phyloP scores from a whole-genome alignment of 1,139 yeast species.

The Groenewaldozyma sp. region DNA sequence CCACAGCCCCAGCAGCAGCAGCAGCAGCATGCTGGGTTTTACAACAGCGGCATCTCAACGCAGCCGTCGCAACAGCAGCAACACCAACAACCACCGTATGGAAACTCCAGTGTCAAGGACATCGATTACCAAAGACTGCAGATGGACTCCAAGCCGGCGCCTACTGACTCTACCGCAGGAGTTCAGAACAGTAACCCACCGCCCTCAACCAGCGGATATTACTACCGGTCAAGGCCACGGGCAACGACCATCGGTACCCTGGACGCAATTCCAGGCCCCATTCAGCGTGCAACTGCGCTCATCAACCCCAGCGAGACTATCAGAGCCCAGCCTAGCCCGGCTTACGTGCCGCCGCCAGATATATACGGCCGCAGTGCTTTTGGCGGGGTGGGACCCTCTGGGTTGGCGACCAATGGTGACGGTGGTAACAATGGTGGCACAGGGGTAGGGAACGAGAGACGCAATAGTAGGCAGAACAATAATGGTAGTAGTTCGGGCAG shows the following conservation, averaged over 20 bases:
- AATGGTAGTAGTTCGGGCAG: no score
- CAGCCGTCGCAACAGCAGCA: constrained; percentile 1
- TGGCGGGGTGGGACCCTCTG: no score
- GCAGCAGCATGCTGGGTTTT: background rate
- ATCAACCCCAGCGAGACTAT: constrained; percentile 32
- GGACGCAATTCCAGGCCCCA: constrained; percentile 33
- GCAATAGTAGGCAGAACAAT: no score
- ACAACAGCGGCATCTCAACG: background rate
- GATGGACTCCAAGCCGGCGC: no score
- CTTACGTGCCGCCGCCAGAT: constrained; percentile 35
- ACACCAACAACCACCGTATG: constrained; percentile 3
- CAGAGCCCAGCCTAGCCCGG: constrained; percentile 34
- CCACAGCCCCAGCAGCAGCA: background rate
- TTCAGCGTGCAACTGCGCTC: constrained; percentile 35
- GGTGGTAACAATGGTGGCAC: constrained; percentile 6
- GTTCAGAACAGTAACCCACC: no score
- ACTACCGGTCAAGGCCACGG: constrained; percentile 29
- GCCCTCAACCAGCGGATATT: no score
- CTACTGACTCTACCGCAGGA: no score
- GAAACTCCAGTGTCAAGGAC: background rate
- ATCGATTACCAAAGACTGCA: no score
- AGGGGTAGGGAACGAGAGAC: no score
- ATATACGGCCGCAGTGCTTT: constrained; percentile 16
- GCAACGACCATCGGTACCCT: constrained; percentile 35
- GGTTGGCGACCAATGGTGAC: constrained; percentile 8